Evolutionary conservation across 192 early-diverging fungal species (phyloP).

Genomic region (Umbelopsis isabellina): DNA sequence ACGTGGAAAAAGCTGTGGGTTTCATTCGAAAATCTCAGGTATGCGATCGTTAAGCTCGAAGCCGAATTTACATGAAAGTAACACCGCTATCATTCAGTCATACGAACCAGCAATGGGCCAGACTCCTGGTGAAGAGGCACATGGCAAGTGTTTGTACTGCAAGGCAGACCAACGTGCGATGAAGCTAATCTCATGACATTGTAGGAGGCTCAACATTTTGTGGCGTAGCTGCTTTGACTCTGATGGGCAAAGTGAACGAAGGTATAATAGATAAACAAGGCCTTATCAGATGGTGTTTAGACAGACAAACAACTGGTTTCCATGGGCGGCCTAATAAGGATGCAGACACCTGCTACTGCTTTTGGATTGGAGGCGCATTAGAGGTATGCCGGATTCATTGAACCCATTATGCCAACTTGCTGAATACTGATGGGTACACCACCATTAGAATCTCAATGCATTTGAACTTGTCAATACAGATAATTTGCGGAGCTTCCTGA

Average conservation of each 20-base stretch:
- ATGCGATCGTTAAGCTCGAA: not conserved
- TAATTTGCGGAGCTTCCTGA: slow-evolving; percentile 59
- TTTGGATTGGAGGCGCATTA: slow-evolving; percentile 92
- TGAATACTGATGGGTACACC: not conserved
- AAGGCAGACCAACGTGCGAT: not conserved
- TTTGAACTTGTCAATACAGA: slow-evolving; percentile 63
- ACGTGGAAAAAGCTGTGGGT: slow-evolving; percentile 55
- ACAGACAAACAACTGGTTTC: slow-evolving; percentile 83
- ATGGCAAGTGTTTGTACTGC: slow-evolving; percentile 50
- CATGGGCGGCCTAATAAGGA: slow-evolving; percentile 88
- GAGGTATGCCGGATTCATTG: slow-evolving; percentile 43
- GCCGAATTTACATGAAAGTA: not conserved
- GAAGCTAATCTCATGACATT: not conserved
- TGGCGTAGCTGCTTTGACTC: slow-evolving; percentile 77
- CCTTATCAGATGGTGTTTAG: slow-evolving; percentile 75
- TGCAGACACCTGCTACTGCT: slow-evolving; percentile 95
- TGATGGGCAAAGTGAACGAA: slow-evolving; percentile 66
- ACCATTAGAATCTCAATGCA: slow-evolving; percentile 58
- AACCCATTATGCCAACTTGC: not conserved
- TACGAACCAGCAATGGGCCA: slow-evolving; percentile 84
- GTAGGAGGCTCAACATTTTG: slow-evolving; percentile 86
- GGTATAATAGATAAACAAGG: slow-evolving; percentile 57
- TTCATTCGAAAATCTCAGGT: slow-evolving; percentile 67
- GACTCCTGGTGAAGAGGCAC: slow-evolving; percentile 78
- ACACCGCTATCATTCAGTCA: slow-evolving; percentile 19